A percentile compares a stretch with the other conserved stretches of the same genome.
Evolutionary conservation across 129 eudicot genomes (phyloP).

Genomic region (Tanacetum coccineum): DNA sequence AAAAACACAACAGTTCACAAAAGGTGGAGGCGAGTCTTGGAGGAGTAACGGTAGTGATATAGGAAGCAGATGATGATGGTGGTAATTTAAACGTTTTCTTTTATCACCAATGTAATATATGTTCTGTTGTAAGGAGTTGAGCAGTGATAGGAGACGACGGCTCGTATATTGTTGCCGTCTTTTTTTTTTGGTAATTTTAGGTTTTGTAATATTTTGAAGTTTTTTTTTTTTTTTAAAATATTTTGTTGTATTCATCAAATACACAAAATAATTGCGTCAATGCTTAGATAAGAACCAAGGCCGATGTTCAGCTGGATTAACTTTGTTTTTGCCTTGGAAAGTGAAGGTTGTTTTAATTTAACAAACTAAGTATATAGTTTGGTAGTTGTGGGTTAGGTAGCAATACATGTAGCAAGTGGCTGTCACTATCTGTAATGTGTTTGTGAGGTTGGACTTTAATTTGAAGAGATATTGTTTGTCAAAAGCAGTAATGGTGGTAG

Average conservation of each 20-base stretch:
- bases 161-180: conserved; percentile 14
- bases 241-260: conserved; percentile 31
- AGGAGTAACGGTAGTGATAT: conserved; percentile 39
- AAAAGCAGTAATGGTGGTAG: no score
- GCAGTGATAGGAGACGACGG: conserved; percentile 29
- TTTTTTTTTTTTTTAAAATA: not conserved
- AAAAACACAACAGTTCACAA: conserved; percentile 46
- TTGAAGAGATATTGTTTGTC: not conserved
- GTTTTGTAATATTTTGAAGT: conserved; percentile 26
- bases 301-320: not conserved
- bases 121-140: conserved; percentile 22
- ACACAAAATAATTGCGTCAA: conserved; percentile 31
- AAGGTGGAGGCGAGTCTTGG: conserved; percentile 52
- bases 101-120: conserved; percentile 12
- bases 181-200: conserved; percentile 22
- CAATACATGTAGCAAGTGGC: conserved; percentile 12
- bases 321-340: not conserved
- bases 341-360: conserved; percentile 2
- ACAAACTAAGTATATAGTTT: not conserved
- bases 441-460: not conserved
- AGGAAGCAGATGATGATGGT: conserved; percentile 54
- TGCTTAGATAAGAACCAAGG: conserved; percentile 9
- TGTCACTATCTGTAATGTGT: conserved; percentile 11
- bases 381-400: conserved; percentile 4
- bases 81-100: not conserved